These are phyloP conservation scores for Ajuga chamaepitys DNA, from an alignment of 257 asterid species.

Conservation along the genomic window DNA sequence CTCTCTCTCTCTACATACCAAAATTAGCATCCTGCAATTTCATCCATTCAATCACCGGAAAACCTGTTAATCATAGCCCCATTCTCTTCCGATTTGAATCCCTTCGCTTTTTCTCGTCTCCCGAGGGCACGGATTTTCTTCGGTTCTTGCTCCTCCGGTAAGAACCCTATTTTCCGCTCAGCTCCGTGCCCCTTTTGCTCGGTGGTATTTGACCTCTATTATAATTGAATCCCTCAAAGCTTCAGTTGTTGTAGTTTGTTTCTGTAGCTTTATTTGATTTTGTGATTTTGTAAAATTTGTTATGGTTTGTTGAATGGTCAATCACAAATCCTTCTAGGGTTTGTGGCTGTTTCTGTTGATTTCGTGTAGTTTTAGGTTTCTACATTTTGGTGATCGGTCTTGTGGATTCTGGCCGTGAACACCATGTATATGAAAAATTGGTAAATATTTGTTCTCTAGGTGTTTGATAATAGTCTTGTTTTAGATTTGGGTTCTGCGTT, in stretches of 20 bases:
- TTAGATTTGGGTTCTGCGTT: slow-evolving; percentile 26
- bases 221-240: slow-evolving; percentile 9
- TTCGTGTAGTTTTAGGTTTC: slow-evolving; percentile 14
- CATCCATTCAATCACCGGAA: slow-evolving; percentile 22
- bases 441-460: slow-evolving; percentile 21
- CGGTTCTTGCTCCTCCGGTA: slow-evolving; percentile 45
- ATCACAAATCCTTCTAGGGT: slow-evolving; percentile 47
- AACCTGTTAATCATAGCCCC: slow-evolving; percentile 12
- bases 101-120: slow-evolving; percentile 8
- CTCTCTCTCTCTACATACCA: slow-evolving; percentile 16
- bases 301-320: slow-evolving; percentile 13
- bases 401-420: not conserved
- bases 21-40: not conserved
- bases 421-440: slow-evolving; percentile 18
- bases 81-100: slow-evolving; percentile 18
- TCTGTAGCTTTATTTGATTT: not conserved
- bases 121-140: slow-evolving; percentile 25
- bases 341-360: slow-evolving; percentile 27
- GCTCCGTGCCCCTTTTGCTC: not conserved
- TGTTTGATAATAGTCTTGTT: slow-evolving; percentile 14
- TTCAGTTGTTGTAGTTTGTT: slow-evolving; percentile 15
- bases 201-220: slow-evolving; percentile 10
- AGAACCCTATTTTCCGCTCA: slow-evolving; percentile 19
- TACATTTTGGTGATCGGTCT: slow-evolving; percentile 17
- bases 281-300: not conserved